These are phyloP conservation scores for Eudorina sp. DNA, from an alignment of 139 green algal species.

Conservation along the genomic window DNA sequence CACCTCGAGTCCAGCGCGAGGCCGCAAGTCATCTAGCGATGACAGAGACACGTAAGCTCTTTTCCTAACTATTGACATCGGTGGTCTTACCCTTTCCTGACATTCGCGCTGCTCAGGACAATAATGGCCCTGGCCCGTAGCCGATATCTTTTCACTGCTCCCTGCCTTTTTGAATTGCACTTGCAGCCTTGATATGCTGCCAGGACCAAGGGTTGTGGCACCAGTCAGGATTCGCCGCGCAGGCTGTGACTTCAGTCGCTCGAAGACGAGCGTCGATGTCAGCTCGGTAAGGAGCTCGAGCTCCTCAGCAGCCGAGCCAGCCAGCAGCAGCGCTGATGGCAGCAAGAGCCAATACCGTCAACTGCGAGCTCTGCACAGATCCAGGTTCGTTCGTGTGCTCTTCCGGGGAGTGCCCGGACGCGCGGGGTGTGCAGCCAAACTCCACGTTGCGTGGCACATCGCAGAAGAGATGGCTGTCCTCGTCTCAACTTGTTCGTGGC, in stretches of 20 bases:
- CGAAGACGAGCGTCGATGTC: constrained; percentile 1
- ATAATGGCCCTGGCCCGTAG: background rate
- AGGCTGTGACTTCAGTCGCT: constrained; percentile 12
- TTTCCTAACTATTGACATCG: background rate
- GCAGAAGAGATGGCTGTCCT: too few species aligned
- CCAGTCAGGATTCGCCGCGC: background rate
- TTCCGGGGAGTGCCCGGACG: too few species aligned
- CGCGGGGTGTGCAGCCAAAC: too few species aligned
- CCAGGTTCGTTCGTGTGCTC: constrained; percentile 18
- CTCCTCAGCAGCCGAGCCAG: background rate
- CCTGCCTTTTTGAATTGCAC: background rate
- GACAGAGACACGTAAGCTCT: constrained; percentile 30
- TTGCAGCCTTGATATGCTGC: constrained; percentile 1
- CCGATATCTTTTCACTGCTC: background rate
- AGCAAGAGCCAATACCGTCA: constrained; percentile 9
- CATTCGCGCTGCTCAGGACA: too few species aligned
- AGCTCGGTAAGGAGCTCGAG: background rate
- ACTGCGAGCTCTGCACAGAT: constrained; percentile 15
- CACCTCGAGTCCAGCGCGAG: background rate
- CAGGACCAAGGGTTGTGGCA: background rate
- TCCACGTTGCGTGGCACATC: too few species aligned
- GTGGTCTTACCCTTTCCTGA: too few species aligned
- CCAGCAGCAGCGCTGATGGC: background rate
- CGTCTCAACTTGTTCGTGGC: too few species aligned
- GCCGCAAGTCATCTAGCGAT: background rate